Percentiles rank a stretch among this genome's conserved stretches.
phyloP scores from a whole-genome alignment of 768 basidiomycete species.

The Suillus luteus region DNA sequence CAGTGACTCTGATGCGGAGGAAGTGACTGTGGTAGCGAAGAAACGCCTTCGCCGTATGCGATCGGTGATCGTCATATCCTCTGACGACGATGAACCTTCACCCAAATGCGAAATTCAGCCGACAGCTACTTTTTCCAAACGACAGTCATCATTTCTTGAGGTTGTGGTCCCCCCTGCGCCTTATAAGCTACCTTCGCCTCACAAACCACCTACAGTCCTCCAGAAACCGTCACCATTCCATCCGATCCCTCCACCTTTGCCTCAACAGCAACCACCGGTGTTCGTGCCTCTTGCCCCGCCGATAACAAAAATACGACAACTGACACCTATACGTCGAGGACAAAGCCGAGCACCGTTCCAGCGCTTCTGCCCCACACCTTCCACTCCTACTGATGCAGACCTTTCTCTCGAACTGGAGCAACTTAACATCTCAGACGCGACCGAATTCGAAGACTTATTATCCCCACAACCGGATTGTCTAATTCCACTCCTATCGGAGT shows the following conservation, averaged over 20 bases:
- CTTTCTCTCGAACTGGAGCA: conserved; percentile 35
- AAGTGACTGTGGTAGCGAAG: conserved; percentile 18
- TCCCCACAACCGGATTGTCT: conserved; percentile 55
- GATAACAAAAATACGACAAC: conserved; percentile 52
- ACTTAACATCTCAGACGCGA: conserved; percentile 50
- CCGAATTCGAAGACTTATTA: conserved; percentile 47
- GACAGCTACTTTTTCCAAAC: conserved; percentile 10
- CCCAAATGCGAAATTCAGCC: conserved; percentile 13
- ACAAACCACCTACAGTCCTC: conserved; percentile 19
- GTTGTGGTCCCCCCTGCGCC: conserved; percentile 43
- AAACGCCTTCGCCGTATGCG: conserved; percentile 20
- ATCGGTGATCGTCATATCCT: conserved; percentile 38
- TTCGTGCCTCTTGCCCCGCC: conserved; percentile 23
- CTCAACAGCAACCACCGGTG: conserved; percentile 9
- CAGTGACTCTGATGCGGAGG: conserved; percentile 32
- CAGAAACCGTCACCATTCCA: conserved; percentile 9
- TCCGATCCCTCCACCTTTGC: conserved; percentile 1
- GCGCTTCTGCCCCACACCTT: conserved; percentile 53
- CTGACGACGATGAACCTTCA: conserved; percentile 51
- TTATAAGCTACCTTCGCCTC: conserved; percentile 19
- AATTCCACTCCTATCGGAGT: conserved; percentile 66
- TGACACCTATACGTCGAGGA: conserved; percentile 65
- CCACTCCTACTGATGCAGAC: conserved; percentile 55
- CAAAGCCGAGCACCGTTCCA: conserved; percentile 37
- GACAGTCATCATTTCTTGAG: conserved; percentile 34